These are phyloP conservation scores for Aspergillus proliferans DNA, from an alignment of 2,329 filamentous ascomycete genomes.

Conservation along the genomic window DNA sequence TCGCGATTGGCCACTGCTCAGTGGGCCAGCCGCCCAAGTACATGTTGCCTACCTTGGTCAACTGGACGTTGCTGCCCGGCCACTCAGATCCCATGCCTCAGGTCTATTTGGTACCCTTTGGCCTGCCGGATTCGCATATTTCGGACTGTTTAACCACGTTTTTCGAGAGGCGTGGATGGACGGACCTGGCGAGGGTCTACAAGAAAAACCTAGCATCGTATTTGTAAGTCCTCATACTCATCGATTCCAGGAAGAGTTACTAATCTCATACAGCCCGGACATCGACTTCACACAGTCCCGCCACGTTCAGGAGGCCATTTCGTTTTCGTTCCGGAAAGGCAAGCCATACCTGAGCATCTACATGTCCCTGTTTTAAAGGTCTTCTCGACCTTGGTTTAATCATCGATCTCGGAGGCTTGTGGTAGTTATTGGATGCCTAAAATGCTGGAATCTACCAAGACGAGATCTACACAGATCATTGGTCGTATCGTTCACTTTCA, in stretches of 20 bases:
- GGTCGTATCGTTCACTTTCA: too few relatives aligned
- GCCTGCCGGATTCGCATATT: conserved; percentile 9
- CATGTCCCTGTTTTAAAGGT: not conserved
- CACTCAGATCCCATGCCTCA: conserved; percentile 10
- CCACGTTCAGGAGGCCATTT: conserved; percentile 6
- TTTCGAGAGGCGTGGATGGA: conserved; percentile 7
- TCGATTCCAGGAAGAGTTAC: not conserved
- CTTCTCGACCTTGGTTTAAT: too few relatives aligned
- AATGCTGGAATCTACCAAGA: too few relatives aligned
- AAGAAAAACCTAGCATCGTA: conserved; percentile 7
- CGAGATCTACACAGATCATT: too few relatives aligned
- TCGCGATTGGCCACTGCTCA: not conserved
- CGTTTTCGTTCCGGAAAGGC: conserved; percentile 7
- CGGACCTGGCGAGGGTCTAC: conserved; percentile 7
- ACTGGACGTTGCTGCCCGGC: conserved; percentile 9
- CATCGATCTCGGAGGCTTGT: too few relatives aligned
- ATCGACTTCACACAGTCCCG: conserved; percentile 1
- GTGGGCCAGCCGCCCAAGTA: conserved; percentile 2
- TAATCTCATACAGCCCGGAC: not conserved
- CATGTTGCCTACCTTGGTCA: conserved; percentile 8
- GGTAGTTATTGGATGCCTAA: too few relatives aligned
- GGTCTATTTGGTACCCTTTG: conserved; percentile 12
- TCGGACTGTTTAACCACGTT: conserved; percentile 8
- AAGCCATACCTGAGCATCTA: conserved; percentile 8
- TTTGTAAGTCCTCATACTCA: conserved; percentile 7